A percentile compares a stretch with the other conserved stretches of the same genome.
Conservation (phyloP, 192 early-diverging fungal species). For the Funneliformis geosporum region DNA sequence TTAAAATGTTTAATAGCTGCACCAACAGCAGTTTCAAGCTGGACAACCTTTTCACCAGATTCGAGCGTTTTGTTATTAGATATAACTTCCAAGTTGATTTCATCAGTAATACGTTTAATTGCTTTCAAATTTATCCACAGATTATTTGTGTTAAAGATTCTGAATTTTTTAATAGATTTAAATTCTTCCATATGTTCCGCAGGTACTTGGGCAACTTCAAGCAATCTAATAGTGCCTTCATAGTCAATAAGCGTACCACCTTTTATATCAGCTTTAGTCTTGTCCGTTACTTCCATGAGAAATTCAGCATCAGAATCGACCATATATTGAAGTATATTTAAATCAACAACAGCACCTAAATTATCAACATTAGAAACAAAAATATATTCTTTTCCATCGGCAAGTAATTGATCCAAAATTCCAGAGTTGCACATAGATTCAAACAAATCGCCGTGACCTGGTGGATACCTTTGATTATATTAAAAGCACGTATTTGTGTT, state of each 20-base stretch:
- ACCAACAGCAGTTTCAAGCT: conserved; percentile 98
- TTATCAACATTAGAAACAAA: conserved; percentile 99
- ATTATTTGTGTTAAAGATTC: conserved; percentile 99
- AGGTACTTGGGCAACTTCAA: conserved; percentile 99
- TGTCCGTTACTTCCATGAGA: conserved; percentile 99
- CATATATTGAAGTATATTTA: conserved; percentile 90
- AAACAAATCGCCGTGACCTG: conserved; percentile 98
- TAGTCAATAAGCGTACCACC: conserved; percentile 99
- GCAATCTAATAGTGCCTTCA: conserved; percentile 86
- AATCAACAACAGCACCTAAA: conserved; percentile 95
- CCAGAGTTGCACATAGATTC: conserved; percentile 93
- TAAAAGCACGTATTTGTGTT: too few species aligned
- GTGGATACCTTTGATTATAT: conserved; percentile 74
- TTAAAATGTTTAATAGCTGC: conserved; percentile 98
- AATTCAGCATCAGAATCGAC: conserved; percentile 86
- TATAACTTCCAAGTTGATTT: conserved; percentile 91
- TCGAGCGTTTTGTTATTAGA: conserved; percentile 96
- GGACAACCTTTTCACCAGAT: conserved; percentile 92
- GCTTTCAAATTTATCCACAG: conserved; percentile 85
- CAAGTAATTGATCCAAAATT: conserved; percentile 87
- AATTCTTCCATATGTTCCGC: conserved; percentile 96
- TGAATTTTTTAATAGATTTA: conserved; percentile 99
- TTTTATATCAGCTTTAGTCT: conserved; percentile 99
- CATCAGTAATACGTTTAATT: conserved; percentile 82
- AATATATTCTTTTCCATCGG: conserved; percentile 96